phyloP scores from a whole-genome alignment of 1,284 basidiomycete genomes.

The Afroboletus lepidellus region DNA sequence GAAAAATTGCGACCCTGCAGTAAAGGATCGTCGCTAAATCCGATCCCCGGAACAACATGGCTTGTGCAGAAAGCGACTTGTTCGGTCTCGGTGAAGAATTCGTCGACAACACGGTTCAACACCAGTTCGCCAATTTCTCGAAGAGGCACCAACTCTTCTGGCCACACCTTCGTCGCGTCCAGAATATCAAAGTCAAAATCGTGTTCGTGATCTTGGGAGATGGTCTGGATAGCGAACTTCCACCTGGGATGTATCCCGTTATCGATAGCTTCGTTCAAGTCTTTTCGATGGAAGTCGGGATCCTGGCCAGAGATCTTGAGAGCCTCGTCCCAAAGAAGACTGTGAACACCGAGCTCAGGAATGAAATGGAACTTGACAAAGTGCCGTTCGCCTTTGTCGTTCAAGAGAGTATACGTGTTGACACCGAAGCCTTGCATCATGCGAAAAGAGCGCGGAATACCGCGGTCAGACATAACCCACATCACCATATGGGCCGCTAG shows the following conservation, averaged over 20 bases:
- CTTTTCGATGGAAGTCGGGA: slow-evolving; percentile 80
- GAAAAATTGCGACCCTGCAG: slow-evolving; percentile 84
- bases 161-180: slow-evolving; percentile 84
- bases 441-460: slow-evolving; percentile 75
- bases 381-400: slow-evolving; percentile 59
- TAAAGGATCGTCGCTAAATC: slow-evolving; percentile 78
- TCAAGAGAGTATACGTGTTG: slow-evolving; percentile 76
- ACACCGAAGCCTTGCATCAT: slow-evolving; percentile 90
- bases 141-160: slow-evolving; percentile 74
- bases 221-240: slow-evolving; percentile 75
- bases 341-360: slow-evolving; percentile 79
- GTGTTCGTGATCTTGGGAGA: slow-evolving; percentile 66
- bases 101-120: slow-evolving; percentile 64
- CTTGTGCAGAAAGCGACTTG: slow-evolving; percentile 82
- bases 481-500: slow-evolving; percentile 75
- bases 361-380: slow-evolving; percentile 89
- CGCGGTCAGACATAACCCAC: slow-evolving; percentile 83
- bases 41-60: slow-evolving; percentile 81
- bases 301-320: slow-evolving; percentile 81
- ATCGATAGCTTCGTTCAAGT: slow-evolving; percentile 75
- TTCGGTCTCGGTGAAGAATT: slow-evolving; percentile 83
- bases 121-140: slow-evolving; percentile 75
- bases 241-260: slow-evolving; percentile 69
- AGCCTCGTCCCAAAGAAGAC: slow-evolving; percentile 84
- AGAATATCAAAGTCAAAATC: slow-evolving; percentile 81